Evolutionary conservation across 148 eudicot genomes (phyloP).

Genomic region (Camellia lanceoleosa): DNA sequence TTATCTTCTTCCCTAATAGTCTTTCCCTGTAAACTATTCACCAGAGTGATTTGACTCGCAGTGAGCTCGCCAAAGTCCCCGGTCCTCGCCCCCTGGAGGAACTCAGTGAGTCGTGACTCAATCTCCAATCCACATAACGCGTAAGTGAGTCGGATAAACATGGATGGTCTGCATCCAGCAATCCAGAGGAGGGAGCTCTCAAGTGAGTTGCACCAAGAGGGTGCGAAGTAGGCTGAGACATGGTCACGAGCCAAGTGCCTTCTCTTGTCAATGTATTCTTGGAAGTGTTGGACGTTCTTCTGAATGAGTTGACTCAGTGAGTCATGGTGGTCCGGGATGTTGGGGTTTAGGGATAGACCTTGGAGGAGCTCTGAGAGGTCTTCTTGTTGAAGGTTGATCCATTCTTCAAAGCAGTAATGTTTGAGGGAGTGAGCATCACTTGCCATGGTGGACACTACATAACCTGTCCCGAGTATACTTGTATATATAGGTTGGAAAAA

Average conservation of each 20-base stretch:
- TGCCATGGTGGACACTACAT: not conserved
- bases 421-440: not conserved
- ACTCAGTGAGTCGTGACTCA: constrained; percentile 12
- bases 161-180: constrained; percentile 27
- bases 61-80: constrained; percentile 11
- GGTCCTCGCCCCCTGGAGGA: not conserved
- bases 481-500: no score
- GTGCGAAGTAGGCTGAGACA: constrained; percentile 19
- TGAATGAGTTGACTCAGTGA: constrained; percentile 4
- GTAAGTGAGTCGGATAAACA: constrained; percentile 22
- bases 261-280: constrained; percentile 13
- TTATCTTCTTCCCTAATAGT: constrained; percentile 16
- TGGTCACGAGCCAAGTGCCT: not conserved
- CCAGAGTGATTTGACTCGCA: not conserved
- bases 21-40: constrained; percentile 18
- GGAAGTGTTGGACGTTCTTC: constrained; percentile 13
- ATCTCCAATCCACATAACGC: constrained; percentile 14
- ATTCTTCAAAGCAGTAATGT: constrained; percentile 16
- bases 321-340: not conserved
- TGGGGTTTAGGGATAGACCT: not conserved
- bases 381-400: constrained; percentile 21
- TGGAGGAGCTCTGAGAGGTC: constrained; percentile 24
- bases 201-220: not conserved
- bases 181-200: constrained; percentile 25
- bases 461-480: no score